phyloP scores from a whole-genome alignment of 495 filamentous ascomycete species.

The Penicillium macrosclerotiorum region DNA sequence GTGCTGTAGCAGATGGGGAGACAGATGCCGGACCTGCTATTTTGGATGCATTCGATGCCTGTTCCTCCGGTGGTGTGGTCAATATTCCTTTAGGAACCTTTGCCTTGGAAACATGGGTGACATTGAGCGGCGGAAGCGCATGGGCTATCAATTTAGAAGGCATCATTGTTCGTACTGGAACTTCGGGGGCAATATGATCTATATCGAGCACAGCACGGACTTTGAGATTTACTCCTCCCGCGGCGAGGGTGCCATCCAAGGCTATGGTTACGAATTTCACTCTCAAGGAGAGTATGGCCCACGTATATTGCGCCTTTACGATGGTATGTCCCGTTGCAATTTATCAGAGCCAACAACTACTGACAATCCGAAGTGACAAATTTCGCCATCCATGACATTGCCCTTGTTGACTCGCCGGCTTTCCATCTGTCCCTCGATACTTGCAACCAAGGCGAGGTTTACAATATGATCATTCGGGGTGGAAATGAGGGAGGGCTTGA shows the following conservation, averaged over 20 bases:
- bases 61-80: conserved; percentile 25
- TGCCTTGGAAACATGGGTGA: conserved; percentile 23
- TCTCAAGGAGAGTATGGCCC: conserved; percentile 17
- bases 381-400: conserved; percentile 46
- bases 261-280: conserved; percentile 39
- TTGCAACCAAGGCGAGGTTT: conserved; percentile 40
- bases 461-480: conserved; percentile 46
- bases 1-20: conserved; percentile 26
- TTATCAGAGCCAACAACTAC: neutral
- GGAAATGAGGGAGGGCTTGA: conserved; percentile 41
- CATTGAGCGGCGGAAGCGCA: conserved; percentile 28
- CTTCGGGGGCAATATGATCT: conserved; percentile 44
- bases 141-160: conserved; percentile 46
- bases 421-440: conserved; percentile 46
- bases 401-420: conserved; percentile 41
- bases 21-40: conserved; percentile 44
- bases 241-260: conserved; percentile 43
- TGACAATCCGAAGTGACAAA: conserved; percentile 18
- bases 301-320: conserved; percentile 31
- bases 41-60: conserved; percentile 36
- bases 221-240: conserved; percentile 44
- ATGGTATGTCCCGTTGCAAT: conserved; percentile 1
- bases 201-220: conserved; percentile 40
- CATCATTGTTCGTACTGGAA: conserved; percentile 37
- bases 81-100: conserved; percentile 26